phyloP scores from a whole-genome alignment of 2,329 filamentous ascomycete species.

The Colletotrichum liriopes region DNA sequence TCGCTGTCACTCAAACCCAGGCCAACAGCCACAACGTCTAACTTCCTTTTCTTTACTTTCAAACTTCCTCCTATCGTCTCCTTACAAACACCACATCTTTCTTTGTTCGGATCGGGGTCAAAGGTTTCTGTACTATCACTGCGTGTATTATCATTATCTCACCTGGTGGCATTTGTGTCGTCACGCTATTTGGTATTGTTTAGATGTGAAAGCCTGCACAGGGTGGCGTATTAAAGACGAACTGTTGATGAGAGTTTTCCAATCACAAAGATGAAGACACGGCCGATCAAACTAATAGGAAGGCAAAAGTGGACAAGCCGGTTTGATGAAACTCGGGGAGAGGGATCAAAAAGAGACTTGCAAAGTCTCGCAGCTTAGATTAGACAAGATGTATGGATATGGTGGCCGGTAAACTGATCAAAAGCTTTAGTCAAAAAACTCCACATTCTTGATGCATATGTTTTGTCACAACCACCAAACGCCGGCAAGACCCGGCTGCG shows the following conservation, averaged over 20 bases:
- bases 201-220: conserved; percentile 5
- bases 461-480: too few relatives aligned
- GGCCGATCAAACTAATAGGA: neutral
- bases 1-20: neutral
- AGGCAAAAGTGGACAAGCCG: conserved; percentile 3
- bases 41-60: neutral
- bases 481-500: neutral
- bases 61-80: neutral
- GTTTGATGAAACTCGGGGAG: conserved; percentile 9
- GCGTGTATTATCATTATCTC: neutral
- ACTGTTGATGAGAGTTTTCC: neutral
- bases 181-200: neutral
- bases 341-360: conserved; percentile 14
- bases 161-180: neutral
- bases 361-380: conserved; percentile 3
- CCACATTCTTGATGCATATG: too few relatives aligned
- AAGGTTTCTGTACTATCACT: neutral
- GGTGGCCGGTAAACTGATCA: conserved; percentile 8
- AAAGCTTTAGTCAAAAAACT: neutral
- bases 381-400: conserved; percentile 26
- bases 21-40: neutral
- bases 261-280: neutral
- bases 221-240: neutral
- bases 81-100: neutral
- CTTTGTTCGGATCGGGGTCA: neutral